Evolutionary conservation across 805 yeast species (phyloP).

Genomic region (Torulaspora microellipsoides): DNA sequence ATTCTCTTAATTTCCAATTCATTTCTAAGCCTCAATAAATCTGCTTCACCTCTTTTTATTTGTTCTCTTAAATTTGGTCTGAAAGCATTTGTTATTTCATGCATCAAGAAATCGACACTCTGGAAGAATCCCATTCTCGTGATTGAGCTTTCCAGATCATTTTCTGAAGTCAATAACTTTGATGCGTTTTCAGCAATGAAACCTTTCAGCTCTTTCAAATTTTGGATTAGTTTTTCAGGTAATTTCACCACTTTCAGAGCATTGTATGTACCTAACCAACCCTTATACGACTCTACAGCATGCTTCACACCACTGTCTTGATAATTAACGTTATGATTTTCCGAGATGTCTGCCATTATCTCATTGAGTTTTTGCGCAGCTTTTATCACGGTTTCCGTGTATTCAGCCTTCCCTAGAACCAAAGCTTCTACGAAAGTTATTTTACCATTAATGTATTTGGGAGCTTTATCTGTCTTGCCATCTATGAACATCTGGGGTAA

Average conservation of each 20-base stretch:
- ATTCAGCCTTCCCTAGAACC: slow-evolving; percentile 22
- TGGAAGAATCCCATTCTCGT: slow-evolving; percentile 1
- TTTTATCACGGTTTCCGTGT: slow-evolving; percentile 15
- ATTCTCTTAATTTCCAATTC: slow-evolving; percentile 5
- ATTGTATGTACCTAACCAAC: slow-evolving; percentile 21
- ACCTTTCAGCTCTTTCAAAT: slow-evolving; percentile 12
- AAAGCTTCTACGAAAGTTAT: slow-evolving; percentile 25
- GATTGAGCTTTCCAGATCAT: not conserved
- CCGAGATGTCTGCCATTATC: slow-evolving; percentile 42
- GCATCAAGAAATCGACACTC: slow-evolving; percentile 4
- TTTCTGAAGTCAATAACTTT: slow-evolving; percentile 8
- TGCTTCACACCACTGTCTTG: slow-evolving; percentile 68
- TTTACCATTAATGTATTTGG: slow-evolving; percentile 26
- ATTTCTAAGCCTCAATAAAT: not conserved
- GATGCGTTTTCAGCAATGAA: slow-evolving; percentile 19
- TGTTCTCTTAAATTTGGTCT: slow-evolving; percentile 11
- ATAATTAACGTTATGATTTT: slow-evolving; percentile 68
- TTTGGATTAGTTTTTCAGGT: slow-evolving; percentile 13
- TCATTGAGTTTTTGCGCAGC: slow-evolving; percentile 38
- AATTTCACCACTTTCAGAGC: slow-evolving; percentile 6
- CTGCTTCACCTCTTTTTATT: slow-evolving; percentile 4
- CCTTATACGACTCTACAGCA: slow-evolving; percentile 45
- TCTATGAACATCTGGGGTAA: slow-evolving; percentile 25
- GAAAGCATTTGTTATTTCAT: slow-evolving; percentile 4
- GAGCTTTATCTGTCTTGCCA: slow-evolving; percentile 20